Percentiles rank a stretch among this genome's conserved stretches.
Evolutionary conservation across 805 yeast species (phyloP).

Genomic region (Pichia scutulata): DNA sequence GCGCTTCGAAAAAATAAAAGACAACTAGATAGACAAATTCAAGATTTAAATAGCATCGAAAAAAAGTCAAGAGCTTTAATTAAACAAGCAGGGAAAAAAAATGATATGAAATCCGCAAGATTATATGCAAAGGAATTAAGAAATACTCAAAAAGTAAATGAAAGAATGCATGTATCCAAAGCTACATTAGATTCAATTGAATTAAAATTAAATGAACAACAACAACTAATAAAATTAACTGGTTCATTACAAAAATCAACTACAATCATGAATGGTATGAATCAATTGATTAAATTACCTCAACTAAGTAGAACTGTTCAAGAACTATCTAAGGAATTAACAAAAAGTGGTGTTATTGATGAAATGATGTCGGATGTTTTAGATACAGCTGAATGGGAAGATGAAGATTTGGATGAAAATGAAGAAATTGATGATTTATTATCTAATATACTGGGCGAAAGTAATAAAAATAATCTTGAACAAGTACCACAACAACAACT

Average conservation of each 20-base stretch:
- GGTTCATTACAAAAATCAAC: constrained; percentile 76
- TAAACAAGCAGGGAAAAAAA: constrained; percentile 64
- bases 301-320: constrained; percentile 76
- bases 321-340: constrained; percentile 77
- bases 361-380: constrained; percentile 93
- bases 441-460: constrained; percentile 33
- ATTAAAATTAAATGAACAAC: constrained; percentile 87
- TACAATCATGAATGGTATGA: constrained; percentile 81
- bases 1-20: constrained; percentile 79
- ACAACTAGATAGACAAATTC: constrained; percentile 72
- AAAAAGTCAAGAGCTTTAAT: constrained; percentile 73
- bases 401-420: constrained; percentile 55
- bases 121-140: constrained; percentile 78
- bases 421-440: constrained; percentile 54
- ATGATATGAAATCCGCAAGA: constrained; percentile 68
- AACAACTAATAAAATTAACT: constrained; percentile 74
- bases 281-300: constrained; percentile 68
- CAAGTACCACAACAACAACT: not conserved
- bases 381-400: constrained; percentile 60
- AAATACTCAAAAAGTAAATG: constrained; percentile 63
- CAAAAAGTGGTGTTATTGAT: constrained; percentile 78
- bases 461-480: constrained; percentile 23
- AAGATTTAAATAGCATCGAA: constrained; percentile 49
- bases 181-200: constrained; percentile 82
- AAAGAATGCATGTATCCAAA: constrained; percentile 66